phyloP scores from a whole-genome alignment of 2,329 filamentous ascomycete species.

The Cordyceps militaris region DNA sequence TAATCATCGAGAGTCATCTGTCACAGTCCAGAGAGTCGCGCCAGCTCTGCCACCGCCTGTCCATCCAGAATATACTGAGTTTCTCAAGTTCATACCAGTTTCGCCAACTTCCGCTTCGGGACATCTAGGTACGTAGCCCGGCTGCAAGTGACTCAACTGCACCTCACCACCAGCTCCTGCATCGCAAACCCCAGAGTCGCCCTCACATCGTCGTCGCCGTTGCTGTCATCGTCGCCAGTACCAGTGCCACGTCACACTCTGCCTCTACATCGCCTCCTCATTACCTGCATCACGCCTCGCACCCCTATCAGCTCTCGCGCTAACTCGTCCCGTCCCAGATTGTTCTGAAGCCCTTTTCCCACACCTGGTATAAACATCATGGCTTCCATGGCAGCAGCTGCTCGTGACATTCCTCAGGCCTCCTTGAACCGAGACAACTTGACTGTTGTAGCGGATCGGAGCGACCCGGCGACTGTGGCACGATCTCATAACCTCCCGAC shows the following conservation, averaged over 20 bases:
- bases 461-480: conserved; percentile 54
- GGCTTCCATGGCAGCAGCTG: conserved; percentile 60
- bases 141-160: conserved; percentile 12
- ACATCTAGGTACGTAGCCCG: conserved; percentile 12
- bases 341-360: conserved; percentile 36
- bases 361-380: conserved; percentile 43
- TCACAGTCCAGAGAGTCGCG: conserved; percentile 55
- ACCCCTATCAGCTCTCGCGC: not conserved
- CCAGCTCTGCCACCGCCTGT: conserved; percentile 41
- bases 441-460: conserved; percentile 63
- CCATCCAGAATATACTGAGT: conserved; percentile 5
- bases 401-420: conserved; percentile 60
- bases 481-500: conserved; percentile 66
- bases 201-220: conserved; percentile 17
- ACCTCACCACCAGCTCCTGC: not conserved
- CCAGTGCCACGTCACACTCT: conserved; percentile 18
- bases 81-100: conserved; percentile 9
- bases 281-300: not conserved
- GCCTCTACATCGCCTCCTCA: conserved; percentile 18
- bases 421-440: conserved; percentile 61
- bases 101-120: conserved; percentile 9
- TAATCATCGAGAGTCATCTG: conserved; percentile 49
- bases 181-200: not conserved
- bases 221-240: too few species aligned
- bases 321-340: conserved; percentile 21